phyloP scores from a whole-genome alignment of 1,284 basidiomycete species.

The Ganoderma resinaceum region DNA sequence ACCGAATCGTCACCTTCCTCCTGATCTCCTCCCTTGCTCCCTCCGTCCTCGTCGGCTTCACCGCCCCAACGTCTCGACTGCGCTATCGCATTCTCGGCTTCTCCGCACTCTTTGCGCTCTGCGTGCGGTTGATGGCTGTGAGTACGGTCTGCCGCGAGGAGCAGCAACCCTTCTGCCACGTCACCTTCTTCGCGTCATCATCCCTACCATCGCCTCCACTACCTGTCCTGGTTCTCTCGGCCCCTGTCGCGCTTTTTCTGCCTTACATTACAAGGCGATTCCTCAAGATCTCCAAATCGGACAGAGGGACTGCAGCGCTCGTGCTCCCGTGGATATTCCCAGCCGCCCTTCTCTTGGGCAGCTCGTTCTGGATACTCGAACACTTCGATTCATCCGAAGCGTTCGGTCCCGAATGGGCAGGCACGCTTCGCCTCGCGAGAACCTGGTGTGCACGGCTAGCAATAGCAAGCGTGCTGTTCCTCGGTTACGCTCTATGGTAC shows the following conservation, averaged over 20 bases:
- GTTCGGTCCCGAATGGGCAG: constrained; percentile 48
- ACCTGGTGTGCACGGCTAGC: constrained; percentile 69
- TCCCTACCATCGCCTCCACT: constrained; percentile 69
- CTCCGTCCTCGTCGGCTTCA: constrained; percentile 63
- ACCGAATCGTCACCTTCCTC: constrained; percentile 81
- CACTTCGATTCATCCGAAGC: constrained; percentile 68
- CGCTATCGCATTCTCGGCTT: constrained; percentile 82
- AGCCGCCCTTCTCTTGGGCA: constrained; percentile 63
- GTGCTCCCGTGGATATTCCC: constrained; percentile 69
- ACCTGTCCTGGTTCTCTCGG: constrained; percentile 59
- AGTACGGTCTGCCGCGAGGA: constrained; percentile 95
- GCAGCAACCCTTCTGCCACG: constrained; percentile 86
- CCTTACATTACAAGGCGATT: constrained; percentile 67
- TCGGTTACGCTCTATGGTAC: constrained; percentile 73
- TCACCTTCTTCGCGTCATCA: constrained; percentile 86
- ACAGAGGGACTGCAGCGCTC: constrained; percentile 73
- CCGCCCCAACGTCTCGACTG: constrained; percentile 72
- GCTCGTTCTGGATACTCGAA: constrained; percentile 82
- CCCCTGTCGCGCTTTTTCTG: constrained; percentile 63
- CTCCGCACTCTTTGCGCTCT: constrained; percentile 69
- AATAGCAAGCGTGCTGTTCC: constrained; percentile 57
- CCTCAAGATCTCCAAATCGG: constrained; percentile 74
- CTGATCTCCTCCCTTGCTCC: constrained; percentile 69
- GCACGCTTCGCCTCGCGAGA: constrained; percentile 56
- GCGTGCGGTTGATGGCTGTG: constrained; percentile 75